These are phyloP conservation scores for Plectosphaerella plurivora DNA, from an alignment of 2,329 filamentous ascomycete species.

Conservation along the genomic window DNA sequence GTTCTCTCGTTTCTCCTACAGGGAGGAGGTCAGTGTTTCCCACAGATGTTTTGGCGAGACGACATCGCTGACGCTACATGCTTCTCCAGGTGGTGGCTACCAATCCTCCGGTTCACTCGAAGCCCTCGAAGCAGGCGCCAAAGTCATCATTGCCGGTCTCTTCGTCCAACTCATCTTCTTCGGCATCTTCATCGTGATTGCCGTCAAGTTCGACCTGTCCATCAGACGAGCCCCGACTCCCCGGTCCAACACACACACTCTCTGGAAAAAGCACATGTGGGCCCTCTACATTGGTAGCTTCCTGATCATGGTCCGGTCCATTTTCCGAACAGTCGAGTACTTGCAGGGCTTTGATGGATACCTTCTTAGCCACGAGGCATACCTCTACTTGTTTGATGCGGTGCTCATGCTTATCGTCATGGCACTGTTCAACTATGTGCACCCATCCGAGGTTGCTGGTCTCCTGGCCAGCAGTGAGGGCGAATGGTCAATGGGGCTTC, in stretches of 20 bases:
- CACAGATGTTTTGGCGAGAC: too few relatives aligned
- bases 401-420: slow-evolving; percentile 29
- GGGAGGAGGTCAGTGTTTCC: background rate
- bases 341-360: slow-evolving; percentile 26
- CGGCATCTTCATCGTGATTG: slow-evolving; percentile 44
- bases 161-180: slow-evolving; percentile 53
- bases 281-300: slow-evolving; percentile 20
- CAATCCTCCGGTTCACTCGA: slow-evolving; percentile 4
- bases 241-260: slow-evolving; percentile 17
- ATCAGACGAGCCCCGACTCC: slow-evolving; percentile 16
- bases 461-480: too few relatives aligned
- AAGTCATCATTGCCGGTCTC: slow-evolving; percentile 48
- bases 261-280: slow-evolving; percentile 22
- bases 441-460: background rate
- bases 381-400: slow-evolving; percentile 33
- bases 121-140: slow-evolving; percentile 27
- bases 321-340: slow-evolving; percentile 39
- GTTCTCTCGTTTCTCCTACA: slow-evolving; percentile 36
- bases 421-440: slow-evolving; percentile 10
- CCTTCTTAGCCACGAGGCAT: slow-evolving; percentile 28
- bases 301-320: slow-evolving; percentile 34
- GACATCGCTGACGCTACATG: too few relatives aligned
- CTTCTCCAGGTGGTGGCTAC: slow-evolving; percentile 7
- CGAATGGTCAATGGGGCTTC: too few relatives aligned
- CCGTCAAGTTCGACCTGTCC: slow-evolving; percentile 38